phyloP scores from a whole-genome alignment of 2,329 filamentous ascomycete species.

The Rutstroemia sp. region DNA sequence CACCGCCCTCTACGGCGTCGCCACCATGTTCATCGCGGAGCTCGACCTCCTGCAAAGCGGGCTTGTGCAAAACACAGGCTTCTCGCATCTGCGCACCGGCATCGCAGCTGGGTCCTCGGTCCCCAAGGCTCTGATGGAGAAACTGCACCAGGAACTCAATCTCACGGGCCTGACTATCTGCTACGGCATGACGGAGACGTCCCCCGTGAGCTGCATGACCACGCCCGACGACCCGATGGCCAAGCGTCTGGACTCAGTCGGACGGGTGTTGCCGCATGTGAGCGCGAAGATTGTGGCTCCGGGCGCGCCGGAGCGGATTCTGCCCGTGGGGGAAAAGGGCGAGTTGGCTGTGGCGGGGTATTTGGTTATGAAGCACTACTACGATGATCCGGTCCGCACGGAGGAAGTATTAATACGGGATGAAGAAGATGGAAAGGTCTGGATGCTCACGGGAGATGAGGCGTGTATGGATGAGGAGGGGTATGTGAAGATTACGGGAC shows the following conservation, averaged over 20 bases:
- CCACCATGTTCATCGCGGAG: slow-evolving; percentile 91
- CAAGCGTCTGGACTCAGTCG: slow-evolving; percentile 64
- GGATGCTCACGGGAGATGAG: slow-evolving; percentile 94
- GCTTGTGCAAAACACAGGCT: slow-evolving; percentile 37
- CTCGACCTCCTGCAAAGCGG: slow-evolving; percentile 64
- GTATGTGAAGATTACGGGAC: slow-evolving; percentile 80
- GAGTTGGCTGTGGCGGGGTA: slow-evolving; percentile 83
- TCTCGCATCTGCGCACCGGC: slow-evolving; percentile 69
- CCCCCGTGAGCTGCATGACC: slow-evolving; percentile 56
- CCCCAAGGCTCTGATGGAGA: slow-evolving; percentile 72
- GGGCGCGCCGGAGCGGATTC: slow-evolving; percentile 45
- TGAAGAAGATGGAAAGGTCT: slow-evolving; percentile 37
- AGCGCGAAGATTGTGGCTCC: slow-evolving; percentile 69
- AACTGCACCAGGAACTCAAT: slow-evolving; percentile 66
- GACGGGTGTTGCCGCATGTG: slow-evolving; percentile 78
- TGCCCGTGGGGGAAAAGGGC: slow-evolving; percentile 61
- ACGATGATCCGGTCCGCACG: slow-evolving; percentile 63
- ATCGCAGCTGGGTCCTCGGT: slow-evolving; percentile 87
- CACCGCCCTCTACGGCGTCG: slow-evolving; percentile 74
- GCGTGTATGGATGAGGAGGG: slow-evolving; percentile 76
- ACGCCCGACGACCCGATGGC: slow-evolving; percentile 59
- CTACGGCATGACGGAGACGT: slow-evolving; percentile 46
- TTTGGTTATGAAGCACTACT: slow-evolving; percentile 87
- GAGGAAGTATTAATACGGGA: slow-evolving; percentile 53
- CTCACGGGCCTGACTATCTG: slow-evolving; percentile 82